Evolutionary conservation across 2,329 filamentous ascomycete species (phyloP).

Genomic region (Macrophomina tecta): DNA sequence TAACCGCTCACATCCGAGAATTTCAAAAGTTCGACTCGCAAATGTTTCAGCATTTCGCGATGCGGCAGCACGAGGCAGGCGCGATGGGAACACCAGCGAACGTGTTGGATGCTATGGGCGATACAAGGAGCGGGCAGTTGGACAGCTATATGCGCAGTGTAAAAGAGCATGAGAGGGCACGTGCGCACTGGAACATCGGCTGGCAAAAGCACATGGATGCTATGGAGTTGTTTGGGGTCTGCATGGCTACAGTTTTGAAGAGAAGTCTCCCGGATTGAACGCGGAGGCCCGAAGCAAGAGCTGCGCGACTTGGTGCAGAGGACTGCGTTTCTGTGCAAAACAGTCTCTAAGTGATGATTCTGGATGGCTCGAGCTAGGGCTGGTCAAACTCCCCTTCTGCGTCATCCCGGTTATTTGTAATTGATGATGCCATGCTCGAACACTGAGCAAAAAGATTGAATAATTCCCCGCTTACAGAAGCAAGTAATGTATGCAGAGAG

Average conservation of each 20-base stretch:
- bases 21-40: slow-evolving; percentile 62
- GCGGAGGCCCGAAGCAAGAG: background rate
- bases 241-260: slow-evolving; percentile 49
- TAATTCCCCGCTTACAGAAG: too few relatives aligned
- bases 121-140: slow-evolving; percentile 58
- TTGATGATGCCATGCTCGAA: too few relatives aligned
- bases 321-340: too few relatives aligned
- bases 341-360: too few relatives aligned
- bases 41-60: slow-evolving; percentile 63
- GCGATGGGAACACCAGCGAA: slow-evolving; percentile 44
- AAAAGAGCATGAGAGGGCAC: slow-evolving; percentile 68
- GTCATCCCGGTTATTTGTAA: too few relatives aligned
- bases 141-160: slow-evolving; percentile 65
- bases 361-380: too few relatives aligned
- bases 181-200: slow-evolving; percentile 65
- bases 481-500: too few relatives aligned
- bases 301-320: background rate
- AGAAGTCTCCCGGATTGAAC: slow-evolving; percentile 8
- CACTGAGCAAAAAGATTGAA: too few relatives aligned
- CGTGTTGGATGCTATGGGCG: slow-evolving; percentile 61
- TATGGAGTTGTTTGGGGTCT: slow-evolving; percentile 63
- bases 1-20: slow-evolving; percentile 62
- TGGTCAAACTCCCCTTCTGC: too few relatives aligned
- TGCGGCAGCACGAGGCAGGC: slow-evolving; percentile 55
- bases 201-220: slow-evolving; percentile 66